Base-by-base conservation (phyloP, 352 stramenopile species). In the Phytophthora pistaciae region DNA sequence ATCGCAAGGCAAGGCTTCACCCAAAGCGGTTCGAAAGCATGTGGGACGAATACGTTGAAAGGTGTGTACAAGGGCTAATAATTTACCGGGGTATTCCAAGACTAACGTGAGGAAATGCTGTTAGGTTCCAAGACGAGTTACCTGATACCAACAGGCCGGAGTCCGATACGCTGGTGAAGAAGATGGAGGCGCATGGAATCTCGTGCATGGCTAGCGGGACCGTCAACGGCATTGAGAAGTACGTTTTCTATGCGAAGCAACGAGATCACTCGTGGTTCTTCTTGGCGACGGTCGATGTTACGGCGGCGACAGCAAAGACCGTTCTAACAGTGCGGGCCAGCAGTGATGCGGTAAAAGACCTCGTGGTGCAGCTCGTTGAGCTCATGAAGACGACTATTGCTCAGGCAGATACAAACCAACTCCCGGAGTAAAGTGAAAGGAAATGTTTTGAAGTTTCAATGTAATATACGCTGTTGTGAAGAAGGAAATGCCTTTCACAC, bases 191-290 rank as follows among this genome's bases (percentile, higher is more conserved):
- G 0, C 73, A 68, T 13, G 84, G 83, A 10, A 64, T 94, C 49
- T 68, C 68, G 36, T 95, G 87, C 55, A 92, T 95, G 80, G 88
- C 88, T 1, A 94, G 85, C 33, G 85, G 88, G 25, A 92, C 77
- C 16, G 81, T 94, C 36, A 70, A 80, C 57, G 83, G 77, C 14
- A 72, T 92, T 31, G 81, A 94, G 33, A 94, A 95, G 72, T 93
- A 83, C 59, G 82, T 94, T 20, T 88, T 93, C 42, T 94, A 93
- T 59, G 75, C 74, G n/a, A 90, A 94, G 67, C 83, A 91, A 54
- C 75, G 56, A 4, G 67, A 67, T 10, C 66, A 56, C 9, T 65
- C 52, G 31, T 89, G 79, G 74, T 91, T 80, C 58, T 92, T 91
- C 64, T 79, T 92, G 42, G 59, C 81, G 16, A 78, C 83, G 0